A percentile compares a stretch with the other conserved stretches of the same genome.
Conservation (phyloP, 2,329 filamentous ascomycete species). For the Colletotrichum sublineola region DNA sequence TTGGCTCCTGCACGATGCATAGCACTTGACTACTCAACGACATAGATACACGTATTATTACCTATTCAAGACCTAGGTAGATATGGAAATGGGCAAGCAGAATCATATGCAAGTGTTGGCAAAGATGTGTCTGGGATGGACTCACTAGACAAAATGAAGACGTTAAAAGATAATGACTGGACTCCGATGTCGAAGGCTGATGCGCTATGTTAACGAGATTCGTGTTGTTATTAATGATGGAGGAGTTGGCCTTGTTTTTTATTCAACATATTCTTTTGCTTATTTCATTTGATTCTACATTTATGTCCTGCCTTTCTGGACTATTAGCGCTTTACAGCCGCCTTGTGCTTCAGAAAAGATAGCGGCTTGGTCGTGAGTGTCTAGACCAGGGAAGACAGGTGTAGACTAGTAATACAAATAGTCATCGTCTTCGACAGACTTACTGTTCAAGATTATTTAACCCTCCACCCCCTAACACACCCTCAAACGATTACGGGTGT, state of each 20-base stretch:
- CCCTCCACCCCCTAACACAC: no score
- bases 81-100: background rate
- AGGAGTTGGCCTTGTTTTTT: background rate
- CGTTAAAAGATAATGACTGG: no score
- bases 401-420: constrained; percentile 53
- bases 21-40: background rate
- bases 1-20: background rate
- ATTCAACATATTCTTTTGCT: background rate
- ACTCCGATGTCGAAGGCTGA: background rate
- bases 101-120: background rate
- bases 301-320: background rate
- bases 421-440: constrained; percentile 62
- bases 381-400: constrained; percentile 39
- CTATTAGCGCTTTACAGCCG: no score
- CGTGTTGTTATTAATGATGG: no score
- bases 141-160: background rate
- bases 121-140: background rate
- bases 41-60: background rate
- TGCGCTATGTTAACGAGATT: background rate
- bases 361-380: constrained; percentile 43
- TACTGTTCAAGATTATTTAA: constrained; percentile 66
- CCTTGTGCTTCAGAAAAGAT: background rate
- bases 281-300: constrained; percentile 5
- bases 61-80: background rate
- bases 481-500: background rate